Evolutionary conservation across 169 alveolate species (phyloP).

Genomic region (Cytauxzoon felis): DNA sequence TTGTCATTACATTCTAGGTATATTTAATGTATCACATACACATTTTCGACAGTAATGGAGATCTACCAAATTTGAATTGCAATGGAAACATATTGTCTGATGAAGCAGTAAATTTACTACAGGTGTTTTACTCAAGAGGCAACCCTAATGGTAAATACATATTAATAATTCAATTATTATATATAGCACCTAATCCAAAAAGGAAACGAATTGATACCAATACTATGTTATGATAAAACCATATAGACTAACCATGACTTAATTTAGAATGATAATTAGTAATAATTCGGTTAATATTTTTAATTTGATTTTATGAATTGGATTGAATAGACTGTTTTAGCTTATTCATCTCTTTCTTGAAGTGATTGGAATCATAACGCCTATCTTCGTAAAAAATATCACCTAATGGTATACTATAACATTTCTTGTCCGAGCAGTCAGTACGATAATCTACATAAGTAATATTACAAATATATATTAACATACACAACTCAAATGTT

Average conservation of each 20-base stretch:
- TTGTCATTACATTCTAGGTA: conserved; percentile 61
- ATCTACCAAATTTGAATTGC: conserved; percentile 24
- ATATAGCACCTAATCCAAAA: conserved; percentile 15
- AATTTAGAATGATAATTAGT: neutral
- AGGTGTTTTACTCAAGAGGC: conserved; percentile 54
- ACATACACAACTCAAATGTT: conserved; percentile 50
- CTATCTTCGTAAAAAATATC: conserved; percentile 51
- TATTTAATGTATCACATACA: neutral
- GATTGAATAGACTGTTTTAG: conserved; percentile 5
- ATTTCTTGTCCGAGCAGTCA: neutral
- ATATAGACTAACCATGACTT: too few species aligned
- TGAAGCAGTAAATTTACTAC: conserved; percentile 49
- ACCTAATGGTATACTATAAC: conserved; percentile 36
- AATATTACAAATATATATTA: neutral
- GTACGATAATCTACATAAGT: conserved; percentile 12
- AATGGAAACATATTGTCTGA: conserved; percentile 21
- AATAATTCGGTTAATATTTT: neutral
- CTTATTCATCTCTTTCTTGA: conserved; percentile 14
- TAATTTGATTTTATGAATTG: conserved; percentile 1
- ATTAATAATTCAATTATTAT: neutral
- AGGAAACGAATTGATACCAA: conserved; percentile 9
- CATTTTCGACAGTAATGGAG: conserved; percentile 40
- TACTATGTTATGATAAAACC: too few species aligned
- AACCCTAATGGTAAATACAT: conserved; percentile 33
- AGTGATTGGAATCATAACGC: conserved; percentile 27